A percentile compares a stretch with the other conserved stretches of the same genome.
Evolutionary conservation across 345 rosid genomes (phyloP).

Genomic region (Murraya koenigii): DNA sequence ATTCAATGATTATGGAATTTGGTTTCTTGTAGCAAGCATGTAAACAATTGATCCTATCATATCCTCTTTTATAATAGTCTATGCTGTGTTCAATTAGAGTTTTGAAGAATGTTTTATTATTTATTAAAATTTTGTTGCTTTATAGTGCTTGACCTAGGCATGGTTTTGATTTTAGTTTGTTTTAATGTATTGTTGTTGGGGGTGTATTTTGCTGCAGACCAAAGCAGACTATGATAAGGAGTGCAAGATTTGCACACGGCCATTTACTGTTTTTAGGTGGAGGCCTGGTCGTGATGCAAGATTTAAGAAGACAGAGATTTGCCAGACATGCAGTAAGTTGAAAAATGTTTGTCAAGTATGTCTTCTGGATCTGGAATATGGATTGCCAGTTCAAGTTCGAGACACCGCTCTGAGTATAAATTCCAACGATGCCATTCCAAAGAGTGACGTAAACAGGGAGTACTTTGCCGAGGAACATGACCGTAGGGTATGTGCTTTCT

Average conservation of each 20-base stretch:
- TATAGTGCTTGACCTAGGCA: background rate
- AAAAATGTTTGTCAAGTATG: slow-evolving; percentile 99
- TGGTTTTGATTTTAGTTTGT: background rate
- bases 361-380: slow-evolving; percentile 92
- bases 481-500: slow-evolving; percentile 52
- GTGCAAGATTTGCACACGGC: slow-evolving; percentile 95
- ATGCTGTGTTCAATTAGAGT: background rate
- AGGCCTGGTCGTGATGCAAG: slow-evolving; percentile 92
- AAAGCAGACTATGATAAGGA: slow-evolving; percentile 85
- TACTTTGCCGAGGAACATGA: slow-evolving; percentile 97
- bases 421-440: slow-evolving; percentile 85
- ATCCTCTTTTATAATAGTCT: background rate
- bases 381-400: slow-evolving; percentile 93
- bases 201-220: slow-evolving; percentile 44
- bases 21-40: background rate
- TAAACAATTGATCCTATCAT: background rate
- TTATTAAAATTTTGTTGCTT: background rate
- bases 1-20: background rate
- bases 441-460: slow-evolving; percentile 88
- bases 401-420: slow-evolving; percentile 78
- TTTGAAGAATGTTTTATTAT: background rate
- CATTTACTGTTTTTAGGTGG: slow-evolving; percentile 95
- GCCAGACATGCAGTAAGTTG: slow-evolving; percentile 94
- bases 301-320: slow-evolving; percentile 82
- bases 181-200: background rate